Evolutionary conservation across 345 rosid species (phyloP), one percentile per base, ranked within the genome.

Genomic region (Zanthoxylum bungeanum): DNA sequence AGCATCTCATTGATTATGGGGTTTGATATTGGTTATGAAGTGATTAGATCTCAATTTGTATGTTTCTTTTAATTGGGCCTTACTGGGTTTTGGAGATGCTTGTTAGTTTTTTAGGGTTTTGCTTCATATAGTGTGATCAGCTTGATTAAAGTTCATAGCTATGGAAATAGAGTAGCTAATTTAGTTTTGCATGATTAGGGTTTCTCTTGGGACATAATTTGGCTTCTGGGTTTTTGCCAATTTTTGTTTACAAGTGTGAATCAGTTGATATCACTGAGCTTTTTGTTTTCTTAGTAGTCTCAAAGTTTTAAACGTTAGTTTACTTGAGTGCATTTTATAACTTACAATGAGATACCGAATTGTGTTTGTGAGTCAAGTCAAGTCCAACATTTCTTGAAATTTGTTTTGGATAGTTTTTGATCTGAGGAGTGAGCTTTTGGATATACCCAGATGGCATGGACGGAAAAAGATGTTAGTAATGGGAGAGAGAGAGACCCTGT

Each of bases 391-490:
- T n/a, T n/a, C n/a, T n/a, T n/a, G n/a, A n/a, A n/a, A n/a, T n/a
- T n/a, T n/a, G 40, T 24, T 49, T 57, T 49, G 25, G 65, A 36
- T 73, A 66, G 40, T 57, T 21, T 66, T n/a, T n/a, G n/a, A n/a
- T n/a, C n/a, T n/a, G n/a, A n/a, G n/a, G n/a, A n/a, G n/a, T n/a
- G n/a, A n/a, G n/a, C n/a, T n/a, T n/a, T n/a, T n/a, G n/a, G n/a
- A n/a, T n/a, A n/a, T n/a, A 58, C 62, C 51, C 56, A 68, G 75
- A 93, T 95, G 98, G 89, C 82, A 70, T 76, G 87, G 86, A 37
- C 75, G 11, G 94, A 83, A 60, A 88, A 93, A 74, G 82, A 78
- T 79, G 79, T 60, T 68, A 76, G 66, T 50, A 86, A 81, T 72
- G 86, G 83, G 78, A 72, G 77, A 72, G 90, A 86, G 70, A 76